phyloP scores from a whole-genome alignment of 345 rosid species.

The Acer yangbiense region DNA sequence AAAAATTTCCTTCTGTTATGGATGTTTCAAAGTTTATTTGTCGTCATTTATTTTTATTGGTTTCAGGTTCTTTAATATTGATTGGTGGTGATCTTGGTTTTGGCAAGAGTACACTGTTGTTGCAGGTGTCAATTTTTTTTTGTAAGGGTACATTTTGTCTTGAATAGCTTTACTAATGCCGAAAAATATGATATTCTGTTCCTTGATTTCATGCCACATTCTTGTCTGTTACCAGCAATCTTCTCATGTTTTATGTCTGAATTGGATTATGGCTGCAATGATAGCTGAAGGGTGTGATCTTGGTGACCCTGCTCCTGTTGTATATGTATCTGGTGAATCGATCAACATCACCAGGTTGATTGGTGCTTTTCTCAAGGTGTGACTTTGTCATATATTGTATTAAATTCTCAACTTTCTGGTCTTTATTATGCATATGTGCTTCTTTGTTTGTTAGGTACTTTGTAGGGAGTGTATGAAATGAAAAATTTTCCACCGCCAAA shows the following conservation, averaged over 20 bases:
- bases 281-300: conserved; percentile 60
- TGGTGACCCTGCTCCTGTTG: conserved; percentile 63
- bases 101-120: conserved; percentile 65
- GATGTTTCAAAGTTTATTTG: background rate
- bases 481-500: background rate
- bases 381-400: background rate
- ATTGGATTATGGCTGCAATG: conserved; percentile 68
- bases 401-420: background rate
- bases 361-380: conserved; percentile 6
- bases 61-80: conserved; percentile 79
- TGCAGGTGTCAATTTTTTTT: conserved; percentile 56
- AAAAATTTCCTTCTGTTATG: background rate
- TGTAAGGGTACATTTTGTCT: background rate
- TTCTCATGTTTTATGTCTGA: conserved; percentile 24
- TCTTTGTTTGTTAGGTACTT: background rate
- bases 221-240: conserved; percentile 8
- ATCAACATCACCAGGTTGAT: conserved; percentile 33
- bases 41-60: conserved; percentile 7
- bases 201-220: background rate
- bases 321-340: conserved; percentile 97
- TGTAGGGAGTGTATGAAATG: background rate
- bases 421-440: background rate
- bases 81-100: conserved; percentile 97
- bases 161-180: background rate
- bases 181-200: background rate